phyloP scores from a whole-genome alignment of 75 land plant species.

The Sequoia sempervirens region DNA sequence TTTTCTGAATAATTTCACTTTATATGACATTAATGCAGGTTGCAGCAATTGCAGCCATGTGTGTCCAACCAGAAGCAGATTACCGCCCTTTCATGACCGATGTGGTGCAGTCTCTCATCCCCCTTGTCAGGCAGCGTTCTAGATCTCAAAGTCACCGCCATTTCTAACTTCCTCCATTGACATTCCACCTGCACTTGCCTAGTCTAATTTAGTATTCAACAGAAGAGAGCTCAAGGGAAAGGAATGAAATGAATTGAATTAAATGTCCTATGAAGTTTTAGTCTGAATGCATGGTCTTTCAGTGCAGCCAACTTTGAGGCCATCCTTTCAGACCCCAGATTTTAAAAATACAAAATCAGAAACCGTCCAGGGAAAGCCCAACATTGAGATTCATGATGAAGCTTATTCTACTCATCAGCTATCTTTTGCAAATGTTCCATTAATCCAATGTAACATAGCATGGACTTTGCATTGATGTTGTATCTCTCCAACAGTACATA shows the following conservation, averaged over 20 bases:
- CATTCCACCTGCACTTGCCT: background rate
- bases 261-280: background rate
- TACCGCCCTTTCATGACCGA: conserved; percentile 89
- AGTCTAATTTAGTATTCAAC: background rate
- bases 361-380: background rate
- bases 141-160: background rate
- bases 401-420: background rate
- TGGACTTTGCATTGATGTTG: too few species aligned
- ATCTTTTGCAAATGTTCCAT: background rate
- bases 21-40: conserved; percentile 24
- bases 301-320: background rate
- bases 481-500: background rate
- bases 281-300: background rate
- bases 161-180: conserved; percentile 17
- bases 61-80: conserved; percentile 80
- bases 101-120: conserved; percentile 82
- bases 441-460: background rate
- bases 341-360: background rate
- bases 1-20: background rate
- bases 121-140: conserved; percentile 38
- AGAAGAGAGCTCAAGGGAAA: background rate
- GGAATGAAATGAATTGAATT: background rate
- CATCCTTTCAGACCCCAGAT: background rate
- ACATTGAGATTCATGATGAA: background rate
- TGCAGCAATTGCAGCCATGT: conserved; percentile 85